Evolutionary conservation across 257 asterid genomes (phyloP).

Genomic region (Mitragyna speciosa): DNA sequence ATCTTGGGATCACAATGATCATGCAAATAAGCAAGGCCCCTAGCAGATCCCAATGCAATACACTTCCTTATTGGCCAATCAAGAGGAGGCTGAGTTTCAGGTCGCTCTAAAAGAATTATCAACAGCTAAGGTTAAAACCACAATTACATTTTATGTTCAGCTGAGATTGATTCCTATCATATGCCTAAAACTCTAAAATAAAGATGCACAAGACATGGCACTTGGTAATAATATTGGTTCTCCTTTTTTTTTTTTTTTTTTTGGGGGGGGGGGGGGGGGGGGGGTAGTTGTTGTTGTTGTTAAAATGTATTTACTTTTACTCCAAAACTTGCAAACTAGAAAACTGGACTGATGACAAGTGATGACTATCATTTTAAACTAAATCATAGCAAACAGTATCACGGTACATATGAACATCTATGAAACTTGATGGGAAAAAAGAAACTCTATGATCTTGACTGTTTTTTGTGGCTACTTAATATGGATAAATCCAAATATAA

Average conservation of each 20-base stretch:
- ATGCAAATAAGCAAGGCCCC: constrained; percentile 92
- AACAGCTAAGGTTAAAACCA: constrained; percentile 12
- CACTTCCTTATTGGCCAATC: constrained; percentile 75
- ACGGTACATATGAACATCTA: constrained; percentile 1
- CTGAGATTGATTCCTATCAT: neutral
- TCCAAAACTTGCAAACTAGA: neutral
- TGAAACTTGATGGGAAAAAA: neutral
- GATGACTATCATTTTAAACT: neutral
- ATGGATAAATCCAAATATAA: neutral
- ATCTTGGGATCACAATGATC: constrained; percentile 91
- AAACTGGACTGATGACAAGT: neutral
- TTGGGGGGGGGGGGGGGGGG: neutral
- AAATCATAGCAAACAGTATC: neutral
- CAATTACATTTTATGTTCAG: neutral
- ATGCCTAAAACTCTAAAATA: neutral
- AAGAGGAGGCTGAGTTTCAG: constrained; percentile 66
- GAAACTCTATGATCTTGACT: neutral
- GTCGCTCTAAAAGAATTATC: constrained; percentile 49
- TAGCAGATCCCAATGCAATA: constrained; percentile 83
- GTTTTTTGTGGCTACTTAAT: neutral
- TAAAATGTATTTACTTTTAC: too few species aligned
- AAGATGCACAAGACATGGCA: neutral
- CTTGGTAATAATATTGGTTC: neutral
- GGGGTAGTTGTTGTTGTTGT: neutral
- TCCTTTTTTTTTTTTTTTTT: too few species aligned